A percentile compares a stretch with the other conserved stretches of the same genome.
Evolutionary conservation across 2,329 filamentous ascomycete genomes (phyloP).

Genomic region (Epicoccum nigrum): DNA sequence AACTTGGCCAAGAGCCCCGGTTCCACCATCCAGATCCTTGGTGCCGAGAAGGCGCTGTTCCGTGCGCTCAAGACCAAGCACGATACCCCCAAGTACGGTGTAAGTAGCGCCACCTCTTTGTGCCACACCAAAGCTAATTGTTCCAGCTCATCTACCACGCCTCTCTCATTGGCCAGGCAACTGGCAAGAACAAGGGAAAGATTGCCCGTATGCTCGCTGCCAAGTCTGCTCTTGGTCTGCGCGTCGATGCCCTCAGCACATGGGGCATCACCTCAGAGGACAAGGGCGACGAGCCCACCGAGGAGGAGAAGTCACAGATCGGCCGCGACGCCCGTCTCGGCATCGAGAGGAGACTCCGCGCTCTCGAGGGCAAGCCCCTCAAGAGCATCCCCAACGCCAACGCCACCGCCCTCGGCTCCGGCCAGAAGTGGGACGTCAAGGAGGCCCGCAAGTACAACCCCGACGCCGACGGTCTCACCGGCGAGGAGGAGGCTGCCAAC

Average conservation of each 20-base stretch:
- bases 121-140: neutral
- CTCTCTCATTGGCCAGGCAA: slow-evolving; percentile 88
- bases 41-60: slow-evolving; percentile 98
- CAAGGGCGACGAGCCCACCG: slow-evolving; percentile 64
- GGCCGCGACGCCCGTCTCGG: slow-evolving; percentile 74
- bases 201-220: slow-evolving; percentile 95
- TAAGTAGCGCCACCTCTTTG: slow-evolving; percentile 43
- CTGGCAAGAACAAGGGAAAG: slow-evolving; percentile 98
- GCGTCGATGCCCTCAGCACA: slow-evolving; percentile 86
- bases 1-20: slow-evolving; percentile 94
- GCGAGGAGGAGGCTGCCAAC: slow-evolving; percentile 67
- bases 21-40: slow-evolving; percentile 96
- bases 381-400: slow-evolving; percentile 73
- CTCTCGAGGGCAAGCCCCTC: slow-evolving; percentile 88
- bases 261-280: slow-evolving; percentile 68
- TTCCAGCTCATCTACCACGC: slow-evolving; percentile 68
- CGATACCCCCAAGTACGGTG: slow-evolving; percentile 95
- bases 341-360: slow-evolving; percentile 76
- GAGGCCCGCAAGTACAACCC: slow-evolving; percentile 93
- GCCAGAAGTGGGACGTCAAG: slow-evolving; percentile 86
- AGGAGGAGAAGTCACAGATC: slow-evolving; percentile 85
- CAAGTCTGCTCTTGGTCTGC: slow-evolving; percentile 90
- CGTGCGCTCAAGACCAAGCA: slow-evolving; percentile 98
- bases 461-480: slow-evolving; percentile 84
- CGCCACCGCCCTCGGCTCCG: slow-evolving; percentile 49